Conservation (phyloP, 495 filamentous ascomycete genomes). For the Aspergillus ellipticus region DNA sequence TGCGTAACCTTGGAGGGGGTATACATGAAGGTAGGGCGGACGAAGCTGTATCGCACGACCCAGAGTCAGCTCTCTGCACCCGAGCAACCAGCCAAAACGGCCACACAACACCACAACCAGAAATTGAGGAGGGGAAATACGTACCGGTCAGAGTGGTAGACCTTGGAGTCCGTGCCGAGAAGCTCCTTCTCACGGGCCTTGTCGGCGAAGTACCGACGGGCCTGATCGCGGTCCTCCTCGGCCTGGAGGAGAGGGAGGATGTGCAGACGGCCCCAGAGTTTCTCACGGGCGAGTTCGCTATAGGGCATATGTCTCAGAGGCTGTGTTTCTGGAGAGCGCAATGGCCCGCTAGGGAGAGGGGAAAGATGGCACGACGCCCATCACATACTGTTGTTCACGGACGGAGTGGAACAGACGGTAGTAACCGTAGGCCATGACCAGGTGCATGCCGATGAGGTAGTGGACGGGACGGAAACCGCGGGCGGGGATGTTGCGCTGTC, state of each 20-base stretch:
- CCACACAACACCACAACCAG: background rate
- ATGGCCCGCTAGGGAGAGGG: too few species aligned
- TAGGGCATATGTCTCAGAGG: too few species aligned
- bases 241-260: constrained; percentile 90
- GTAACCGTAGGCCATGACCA: constrained; percentile 83
- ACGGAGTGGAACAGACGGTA: constrained; percentile 75
- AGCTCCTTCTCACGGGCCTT: constrained; percentile 86
- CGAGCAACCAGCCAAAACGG: background rate
- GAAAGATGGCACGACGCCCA: too few species aligned
- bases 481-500: constrained; percentile 84
- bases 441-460: constrained; percentile 69
- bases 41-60: constrained; percentile 28
- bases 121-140: constrained; percentile 25
- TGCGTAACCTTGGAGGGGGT: constrained; percentile 39
- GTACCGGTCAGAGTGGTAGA: constrained; percentile 87
- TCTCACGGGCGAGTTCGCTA: constrained; percentile 92
- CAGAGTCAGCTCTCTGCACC: constrained; percentile 8
- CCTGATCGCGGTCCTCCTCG: constrained; percentile 92
- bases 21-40: constrained; percentile 46
- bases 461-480: constrained; percentile 81
- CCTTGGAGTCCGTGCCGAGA: constrained; percentile 69
- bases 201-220: constrained; percentile 78
- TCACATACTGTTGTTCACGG: constrained; percentile 78
- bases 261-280: constrained; percentile 95
- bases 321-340: too few species aligned